Percentiles rank a stretch among this genome's conserved stretches.
phyloP scores from a whole-genome alignment of 2,329 filamentous ascomycete species.

The Grosmannia penicillata region DNA sequence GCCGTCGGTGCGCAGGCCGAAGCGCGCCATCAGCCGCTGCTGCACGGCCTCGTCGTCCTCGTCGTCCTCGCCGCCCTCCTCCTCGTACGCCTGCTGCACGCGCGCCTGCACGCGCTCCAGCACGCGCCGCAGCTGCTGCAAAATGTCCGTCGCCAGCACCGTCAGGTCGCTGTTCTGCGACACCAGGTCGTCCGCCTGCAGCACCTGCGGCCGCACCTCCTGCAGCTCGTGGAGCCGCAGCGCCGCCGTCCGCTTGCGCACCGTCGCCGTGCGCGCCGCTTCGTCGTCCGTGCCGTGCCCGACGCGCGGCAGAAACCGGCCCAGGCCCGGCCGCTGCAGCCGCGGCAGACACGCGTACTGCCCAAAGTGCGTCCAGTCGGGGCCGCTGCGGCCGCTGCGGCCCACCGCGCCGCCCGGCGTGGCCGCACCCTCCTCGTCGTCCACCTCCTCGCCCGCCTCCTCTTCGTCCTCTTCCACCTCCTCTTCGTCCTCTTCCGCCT shows the following conservation, averaged over 20 bases:
- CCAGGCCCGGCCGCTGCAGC: conserved; percentile 59
- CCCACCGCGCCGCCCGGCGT: no score
- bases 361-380: conserved; percentile 80
- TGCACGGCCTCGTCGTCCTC: conserved; percentile 24
- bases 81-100: conserved; percentile 21
- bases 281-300: conserved; percentile 90
- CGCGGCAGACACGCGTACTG: conserved; percentile 59
- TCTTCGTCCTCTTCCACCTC: conserved; percentile 44
- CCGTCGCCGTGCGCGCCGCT: conserved; percentile 49
- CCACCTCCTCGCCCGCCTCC: conserved; percentile 44
- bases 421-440: conserved; percentile 36
- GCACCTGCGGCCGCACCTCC: conserved; percentile 63
- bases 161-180: conserved; percentile 71
- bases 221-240: conserved; percentile 53
- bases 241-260: conserved; percentile 54
- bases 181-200: conserved; percentile 59
- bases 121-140: conserved; percentile 39
- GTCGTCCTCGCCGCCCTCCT: conserved; percentile 28
- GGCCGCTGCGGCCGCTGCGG: conserved; percentile 50
- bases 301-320: conserved; percentile 66
- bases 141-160: conserved; percentile 56
- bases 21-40: conserved; percentile 34
- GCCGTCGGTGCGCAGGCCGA: conserved; percentile 51
- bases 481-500: conserved; percentile 36
- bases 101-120: conserved; percentile 30